A percentile compares a stretch with the other conserved stretches of the same genome.
Conservation (phyloP, 2,329 filamentous ascomycete species). For the Hansfordia pulvinata region DNA sequence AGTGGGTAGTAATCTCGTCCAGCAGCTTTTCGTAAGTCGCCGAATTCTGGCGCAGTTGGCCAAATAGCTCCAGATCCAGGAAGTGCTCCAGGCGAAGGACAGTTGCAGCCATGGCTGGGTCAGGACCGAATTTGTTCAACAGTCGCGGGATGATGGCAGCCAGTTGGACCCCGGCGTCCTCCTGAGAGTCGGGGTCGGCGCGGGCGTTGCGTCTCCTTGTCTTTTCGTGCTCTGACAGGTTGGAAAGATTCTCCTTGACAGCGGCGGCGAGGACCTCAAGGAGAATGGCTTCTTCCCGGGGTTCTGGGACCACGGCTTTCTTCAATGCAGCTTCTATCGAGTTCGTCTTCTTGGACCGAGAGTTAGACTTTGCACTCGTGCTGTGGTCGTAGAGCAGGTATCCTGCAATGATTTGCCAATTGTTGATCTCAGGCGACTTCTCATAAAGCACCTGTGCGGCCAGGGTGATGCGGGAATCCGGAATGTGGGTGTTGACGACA, state of each 20-base stretch:
- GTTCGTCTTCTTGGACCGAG: slow-evolving; percentile 36
- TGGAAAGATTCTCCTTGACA: slow-evolving; percentile 60
- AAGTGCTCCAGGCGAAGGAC: slow-evolving; percentile 78
- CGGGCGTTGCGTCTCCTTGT: slow-evolving; percentile 42
- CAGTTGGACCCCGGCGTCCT: slow-evolving; percentile 65
- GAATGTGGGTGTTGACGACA: slow-evolving; percentile 46
- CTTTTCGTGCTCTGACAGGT: slow-evolving; percentile 51
- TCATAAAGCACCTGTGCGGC: slow-evolving; percentile 80
- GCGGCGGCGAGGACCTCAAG: slow-evolving; percentile 77
- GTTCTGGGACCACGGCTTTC: slow-evolving; percentile 56
- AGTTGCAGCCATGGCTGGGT: slow-evolving; percentile 71
- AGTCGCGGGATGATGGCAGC: slow-evolving; percentile 71
- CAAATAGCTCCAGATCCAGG: slow-evolving; percentile 76
- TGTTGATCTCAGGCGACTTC: slow-evolving; percentile 63
- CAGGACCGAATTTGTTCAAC: slow-evolving; percentile 86
- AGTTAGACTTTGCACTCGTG: slow-evolving; percentile 39
- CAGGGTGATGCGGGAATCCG: slow-evolving; percentile 73
- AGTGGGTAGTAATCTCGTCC: slow-evolving; percentile 88
- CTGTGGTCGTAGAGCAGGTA: slow-evolving; percentile 92
- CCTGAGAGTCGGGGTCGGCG: slow-evolving; percentile 56
- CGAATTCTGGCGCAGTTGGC: slow-evolving; percentile 76
- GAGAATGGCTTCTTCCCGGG: slow-evolving; percentile 70
- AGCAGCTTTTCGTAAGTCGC: slow-evolving; percentile 68
- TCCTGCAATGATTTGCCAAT: slow-evolving; percentile 80
- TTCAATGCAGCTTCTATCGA: slow-evolving; percentile 53